These are phyloP conservation scores for Scedosporium boydii DNA, from an alignment of 2,329 filamentous ascomycete genomes.

Conservation along the genomic window DNA sequence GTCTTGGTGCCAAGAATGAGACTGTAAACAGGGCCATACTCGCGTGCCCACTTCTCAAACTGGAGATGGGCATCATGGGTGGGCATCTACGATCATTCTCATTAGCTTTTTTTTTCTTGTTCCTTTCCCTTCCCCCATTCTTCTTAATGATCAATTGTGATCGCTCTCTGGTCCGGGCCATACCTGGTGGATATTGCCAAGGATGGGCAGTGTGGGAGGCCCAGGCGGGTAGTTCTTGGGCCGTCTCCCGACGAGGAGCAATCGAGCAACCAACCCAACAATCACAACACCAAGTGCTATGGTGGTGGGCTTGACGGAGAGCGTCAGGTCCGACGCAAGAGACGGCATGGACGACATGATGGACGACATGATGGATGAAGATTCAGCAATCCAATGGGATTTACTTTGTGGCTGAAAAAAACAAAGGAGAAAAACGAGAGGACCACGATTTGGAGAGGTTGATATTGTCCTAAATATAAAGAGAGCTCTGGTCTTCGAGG, in stretches of 20 bases:
- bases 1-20: conserved; percentile 38
- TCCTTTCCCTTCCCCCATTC: too few relatives aligned
- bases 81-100: conserved; percentile 23
- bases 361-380: background rate
- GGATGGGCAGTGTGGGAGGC: conserved; percentile 37
- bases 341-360: background rate
- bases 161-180: background rate
- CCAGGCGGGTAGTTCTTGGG: conserved; percentile 31
- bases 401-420: background rate
- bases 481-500: background rate
- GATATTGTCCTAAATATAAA: too few relatives aligned
- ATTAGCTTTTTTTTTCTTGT: too few relatives aligned
- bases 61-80: conserved; percentile 29
- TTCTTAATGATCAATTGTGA: background rate
- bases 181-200: conserved; percentile 39
- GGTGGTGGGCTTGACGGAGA: conserved; percentile 1
- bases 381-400: background rate
- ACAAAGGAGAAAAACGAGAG: background rate
- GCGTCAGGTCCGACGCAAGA: background rate
- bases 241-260: conserved; percentile 2
- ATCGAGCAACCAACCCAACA: conserved; percentile 1
- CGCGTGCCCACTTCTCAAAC: conserved; percentile 40
- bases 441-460: background rate
- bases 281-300: background rate
- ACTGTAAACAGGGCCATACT: conserved; percentile 41